A percentile compares a stretch with the other conserved stretches of the same genome.
phyloP scores from a whole-genome alignment of 805 yeast genomes.

The Lachancea dasiensis region DNA sequence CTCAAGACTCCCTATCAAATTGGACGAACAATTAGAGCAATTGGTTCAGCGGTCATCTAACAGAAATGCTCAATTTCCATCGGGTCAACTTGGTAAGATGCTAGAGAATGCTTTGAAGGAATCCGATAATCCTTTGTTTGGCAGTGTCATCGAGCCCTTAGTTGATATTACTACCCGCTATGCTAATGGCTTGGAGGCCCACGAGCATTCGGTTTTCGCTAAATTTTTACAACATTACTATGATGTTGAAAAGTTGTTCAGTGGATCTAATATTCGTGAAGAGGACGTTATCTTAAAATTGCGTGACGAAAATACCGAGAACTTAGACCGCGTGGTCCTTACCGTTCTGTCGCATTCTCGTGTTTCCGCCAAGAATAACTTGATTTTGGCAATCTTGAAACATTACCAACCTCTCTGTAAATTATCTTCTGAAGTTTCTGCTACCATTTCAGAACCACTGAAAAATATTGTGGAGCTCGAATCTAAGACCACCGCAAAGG shows the following conservation, averaged over 20 bases:
- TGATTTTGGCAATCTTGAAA: conserved; percentile 77
- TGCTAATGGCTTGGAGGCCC: conserved; percentile 69
- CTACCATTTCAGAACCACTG: conserved; percentile 63
- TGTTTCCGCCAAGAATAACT: conserved; percentile 87
- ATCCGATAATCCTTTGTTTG: conserved; percentile 47
- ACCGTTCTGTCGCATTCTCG: conserved; percentile 85
- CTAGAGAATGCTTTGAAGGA: conserved; percentile 56
- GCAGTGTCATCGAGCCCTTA: conserved; percentile 65
- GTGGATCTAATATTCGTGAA: conserved; percentile 69
- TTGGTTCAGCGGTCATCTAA: conserved; percentile 59
- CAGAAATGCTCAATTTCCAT: conserved; percentile 85
- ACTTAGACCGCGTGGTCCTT: conserved; percentile 63
- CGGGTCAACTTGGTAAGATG: conserved; percentile 70
- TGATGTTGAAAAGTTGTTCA: conserved; percentile 70
- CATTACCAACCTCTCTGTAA: conserved; percentile 77
- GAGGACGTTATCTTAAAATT: conserved; percentile 83
- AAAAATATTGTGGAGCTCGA: conserved; percentile 82
- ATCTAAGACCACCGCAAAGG: conserved; percentile 86
- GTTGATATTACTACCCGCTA: conserved; percentile 64
- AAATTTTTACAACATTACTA: conserved; percentile 64
- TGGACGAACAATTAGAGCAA: conserved; percentile 61
- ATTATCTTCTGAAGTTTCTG: conserved; percentile 61
- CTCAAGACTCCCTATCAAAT: conserved; percentile 74
- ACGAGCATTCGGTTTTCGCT: conserved; percentile 75
- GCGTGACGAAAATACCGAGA: conserved; percentile 81